Percentiles rank a stretch among this genome's conserved stretches.
Conservation (phyloP, 345 rosid genomes). For the Dimocarpus longan region DNA sequence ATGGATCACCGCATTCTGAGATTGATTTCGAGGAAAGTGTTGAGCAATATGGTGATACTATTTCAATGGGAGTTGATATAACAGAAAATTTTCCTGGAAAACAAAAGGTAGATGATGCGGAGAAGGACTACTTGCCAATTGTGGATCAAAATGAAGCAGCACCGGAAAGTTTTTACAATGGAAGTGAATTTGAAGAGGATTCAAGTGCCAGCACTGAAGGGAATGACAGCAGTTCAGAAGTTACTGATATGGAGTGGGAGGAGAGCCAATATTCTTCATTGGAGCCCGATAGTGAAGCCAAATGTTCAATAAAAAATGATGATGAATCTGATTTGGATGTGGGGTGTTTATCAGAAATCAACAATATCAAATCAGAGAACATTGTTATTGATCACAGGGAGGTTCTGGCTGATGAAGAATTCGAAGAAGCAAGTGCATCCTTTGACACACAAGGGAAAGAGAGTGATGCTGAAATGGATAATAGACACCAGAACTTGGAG, state of each 20-base stretch:
- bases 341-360: conserved; percentile 23
- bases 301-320: conserved; percentile 27
- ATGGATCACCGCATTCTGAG: conserved; percentile 44
- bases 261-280: conserved; percentile 28
- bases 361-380: conserved; percentile 19
- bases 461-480: conserved; percentile 21
- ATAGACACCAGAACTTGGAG: conserved; percentile 12
- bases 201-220: conserved; percentile 20
- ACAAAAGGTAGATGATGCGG: conserved; percentile 13
- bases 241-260: conserved; percentile 56
- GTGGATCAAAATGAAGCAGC: conserved; percentile 23
- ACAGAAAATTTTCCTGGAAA: conserved; percentile 7
- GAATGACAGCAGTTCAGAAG: conserved; percentile 30
- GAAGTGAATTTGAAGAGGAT: conserved; percentile 28
- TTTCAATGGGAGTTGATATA: conserved; percentile 10
- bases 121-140: conserved; percentile 15
- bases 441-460: conserved; percentile 8
- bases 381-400: conserved; percentile 19
- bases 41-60: conserved; percentile 1
- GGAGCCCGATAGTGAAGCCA: conserved; percentile 27
- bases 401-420: conserved; percentile 28
- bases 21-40: conserved; percentile 31
- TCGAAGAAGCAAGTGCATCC: conserved; percentile 28
- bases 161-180: conserved; percentile 8
- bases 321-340: conserved; percentile 15